Evolutionary conservation across 495 filamentous ascomycete species (phyloP).

Genomic region (Barbatosphaeria neglecta): DNA sequence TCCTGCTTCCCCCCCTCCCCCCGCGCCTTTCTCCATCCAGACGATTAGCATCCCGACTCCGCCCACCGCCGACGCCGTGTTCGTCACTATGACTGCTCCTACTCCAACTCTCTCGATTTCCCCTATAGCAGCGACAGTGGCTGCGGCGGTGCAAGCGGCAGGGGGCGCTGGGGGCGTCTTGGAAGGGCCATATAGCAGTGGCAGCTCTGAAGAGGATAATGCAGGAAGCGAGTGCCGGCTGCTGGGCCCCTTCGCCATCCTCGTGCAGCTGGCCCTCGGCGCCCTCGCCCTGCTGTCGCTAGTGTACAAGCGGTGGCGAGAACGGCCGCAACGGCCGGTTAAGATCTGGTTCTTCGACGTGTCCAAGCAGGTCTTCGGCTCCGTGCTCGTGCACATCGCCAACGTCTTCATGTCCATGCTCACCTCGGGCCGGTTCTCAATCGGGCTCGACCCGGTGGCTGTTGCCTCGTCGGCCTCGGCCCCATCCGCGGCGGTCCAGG

Average conservation of each 20-base stretch:
- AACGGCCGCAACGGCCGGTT: slow-evolving; percentile 79
- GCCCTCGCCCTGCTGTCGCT: slow-evolving; percentile 70
- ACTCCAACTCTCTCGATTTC: slow-evolving; percentile 11
- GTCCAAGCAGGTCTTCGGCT: slow-evolving; percentile 95
- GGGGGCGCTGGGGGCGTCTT: background rate
- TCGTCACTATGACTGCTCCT: slow-evolving; percentile 19
- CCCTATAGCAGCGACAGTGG: slow-evolving; percentile 13
- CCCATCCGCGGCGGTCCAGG: slow-evolving; percentile 1
- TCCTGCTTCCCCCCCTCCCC: slow-evolving; percentile 4
- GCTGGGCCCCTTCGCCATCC: slow-evolving; percentile 73
- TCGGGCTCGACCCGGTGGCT: slow-evolving; percentile 31
- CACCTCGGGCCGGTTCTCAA: slow-evolving; percentile 62
- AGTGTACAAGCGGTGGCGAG: slow-evolving; percentile 86
- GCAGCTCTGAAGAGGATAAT: too few species aligned
- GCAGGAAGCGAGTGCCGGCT: slow-evolving; percentile 66
- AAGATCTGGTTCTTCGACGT: slow-evolving; percentile 96
- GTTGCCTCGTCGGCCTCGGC: slow-evolving; percentile 6
- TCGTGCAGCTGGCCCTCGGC: slow-evolving; percentile 84
- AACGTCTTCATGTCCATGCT: slow-evolving; percentile 96
- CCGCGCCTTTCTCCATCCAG: slow-evolving; percentile 1
- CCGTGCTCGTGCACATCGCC: slow-evolving; percentile 74
- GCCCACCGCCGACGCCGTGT: slow-evolving; percentile 13
- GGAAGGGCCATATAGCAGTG: too few species aligned
- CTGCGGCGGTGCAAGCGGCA: slow-evolving; percentile 10
- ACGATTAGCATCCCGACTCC: slow-evolving; percentile 14